phyloP scores from a whole-genome alignment of 129 eudicot genomes.

The Helianthus tuberosus region DNA sequence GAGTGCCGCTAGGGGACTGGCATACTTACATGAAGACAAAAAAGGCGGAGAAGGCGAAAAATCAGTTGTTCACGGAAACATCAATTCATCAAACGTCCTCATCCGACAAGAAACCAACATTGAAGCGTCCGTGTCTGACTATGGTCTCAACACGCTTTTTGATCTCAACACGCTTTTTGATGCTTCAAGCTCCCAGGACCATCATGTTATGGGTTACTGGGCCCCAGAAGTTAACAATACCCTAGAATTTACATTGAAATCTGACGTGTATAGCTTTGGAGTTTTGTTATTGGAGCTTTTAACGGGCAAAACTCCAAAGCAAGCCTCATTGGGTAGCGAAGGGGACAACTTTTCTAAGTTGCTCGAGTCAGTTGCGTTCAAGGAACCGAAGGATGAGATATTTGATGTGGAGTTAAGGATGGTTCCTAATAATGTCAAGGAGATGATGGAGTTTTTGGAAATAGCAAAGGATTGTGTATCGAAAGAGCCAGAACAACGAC shows the following conservation, averaged over 20 bases:
- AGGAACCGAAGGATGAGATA: not conserved
- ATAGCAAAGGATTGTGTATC: conserved; percentile 4
- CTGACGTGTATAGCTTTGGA: conserved; percentile 17
- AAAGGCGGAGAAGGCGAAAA: too few relatives aligned
- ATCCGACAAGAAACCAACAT: not conserved
- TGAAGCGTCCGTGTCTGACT: not conserved
- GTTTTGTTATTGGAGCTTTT: conserved; percentile 8
- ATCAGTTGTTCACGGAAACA: not conserved
- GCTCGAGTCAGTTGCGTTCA: not conserved
- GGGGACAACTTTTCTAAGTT: not conserved
- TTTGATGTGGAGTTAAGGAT: not conserved
- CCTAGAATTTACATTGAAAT: not conserved
- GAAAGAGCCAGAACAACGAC: not conserved
- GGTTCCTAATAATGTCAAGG: not conserved
- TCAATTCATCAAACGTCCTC: not conserved
- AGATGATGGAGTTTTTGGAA: not conserved
- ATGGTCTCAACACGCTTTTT: too few relatives aligned
- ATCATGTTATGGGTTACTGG: not conserved
- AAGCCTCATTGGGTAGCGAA: not conserved
- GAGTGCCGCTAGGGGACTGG: not conserved
- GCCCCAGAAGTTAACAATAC: not conserved
- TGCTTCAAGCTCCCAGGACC: not conserved
- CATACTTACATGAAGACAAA: not conserved
- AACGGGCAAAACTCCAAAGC: not conserved
- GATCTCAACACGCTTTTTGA: not conserved